Evolutionary conservation across 768 basidiomycete species (phyloP).

Genomic region (Inosperma sp.): DNA sequence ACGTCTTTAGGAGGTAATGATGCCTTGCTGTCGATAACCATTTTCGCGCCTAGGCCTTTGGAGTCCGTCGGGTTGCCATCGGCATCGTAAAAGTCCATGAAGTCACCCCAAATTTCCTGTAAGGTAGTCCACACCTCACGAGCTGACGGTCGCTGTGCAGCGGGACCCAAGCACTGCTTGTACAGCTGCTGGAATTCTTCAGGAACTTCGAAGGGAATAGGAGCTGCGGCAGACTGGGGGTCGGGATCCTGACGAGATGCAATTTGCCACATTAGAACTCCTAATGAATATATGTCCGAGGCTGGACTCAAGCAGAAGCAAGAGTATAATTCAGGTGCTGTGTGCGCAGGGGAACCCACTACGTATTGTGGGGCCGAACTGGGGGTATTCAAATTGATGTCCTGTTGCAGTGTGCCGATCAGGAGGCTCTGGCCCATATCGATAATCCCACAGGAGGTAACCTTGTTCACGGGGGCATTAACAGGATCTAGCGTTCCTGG

Average conservation of each 20-base stretch:
- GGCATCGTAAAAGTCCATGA: not conserved
- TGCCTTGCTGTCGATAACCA: conserved; percentile 1
- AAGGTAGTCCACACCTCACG: not conserved
- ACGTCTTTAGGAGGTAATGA: not conserved
- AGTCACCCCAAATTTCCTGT: not conserved
- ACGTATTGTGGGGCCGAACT: not conserved
- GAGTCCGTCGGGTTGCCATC: not conserved
- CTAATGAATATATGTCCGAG: not conserved
- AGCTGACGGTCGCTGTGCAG: not conserved
- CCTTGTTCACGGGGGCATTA: not conserved
- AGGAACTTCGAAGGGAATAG: not conserved
- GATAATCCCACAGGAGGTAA: not conserved
- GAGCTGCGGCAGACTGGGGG: not conserved
- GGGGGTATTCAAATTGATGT: not conserved
- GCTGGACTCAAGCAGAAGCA: not conserved
- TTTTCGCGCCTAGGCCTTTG: not conserved
- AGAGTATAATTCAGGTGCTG: not conserved
- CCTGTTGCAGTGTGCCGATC: not conserved
- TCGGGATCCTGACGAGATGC: not conserved
- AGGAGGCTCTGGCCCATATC: conserved; percentile 1
- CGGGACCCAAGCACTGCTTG: not conserved
- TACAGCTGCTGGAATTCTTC: not conserved
- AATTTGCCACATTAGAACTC: not conserved
- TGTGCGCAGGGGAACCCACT: not conserved
- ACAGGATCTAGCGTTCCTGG: not conserved